These are phyloP conservation scores for Picea glauca DNA, from an alignment of 75 land plant species.

Conservation along the genomic window DNA sequence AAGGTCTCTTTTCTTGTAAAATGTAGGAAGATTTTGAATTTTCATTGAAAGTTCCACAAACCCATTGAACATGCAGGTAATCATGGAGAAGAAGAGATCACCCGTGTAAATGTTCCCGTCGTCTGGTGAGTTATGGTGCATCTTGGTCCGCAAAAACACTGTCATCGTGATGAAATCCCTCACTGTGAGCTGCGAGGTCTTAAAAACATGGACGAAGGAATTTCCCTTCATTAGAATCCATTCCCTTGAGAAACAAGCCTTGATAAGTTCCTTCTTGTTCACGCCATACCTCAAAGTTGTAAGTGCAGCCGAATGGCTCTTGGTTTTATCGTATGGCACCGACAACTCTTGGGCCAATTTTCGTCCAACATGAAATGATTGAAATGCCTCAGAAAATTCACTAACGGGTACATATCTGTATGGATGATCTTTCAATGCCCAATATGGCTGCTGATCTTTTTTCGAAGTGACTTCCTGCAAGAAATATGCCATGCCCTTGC, in stretches of 20 bases:
- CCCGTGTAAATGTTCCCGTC: slow-evolving; percentile 59
- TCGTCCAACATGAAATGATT: slow-evolving; percentile 2
- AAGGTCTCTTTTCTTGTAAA: slow-evolving; percentile 82
- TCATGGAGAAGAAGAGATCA: slow-evolving; percentile 49
- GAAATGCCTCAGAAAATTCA: slow-evolving; percentile 75
- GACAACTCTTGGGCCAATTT: no score
- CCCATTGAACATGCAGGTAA: slow-evolving; percentile 61
- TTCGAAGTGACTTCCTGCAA: no score
- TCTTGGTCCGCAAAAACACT: slow-evolving; percentile 26
- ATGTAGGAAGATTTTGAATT: slow-evolving; percentile 65
- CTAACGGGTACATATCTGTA: slow-evolving; percentile 16
- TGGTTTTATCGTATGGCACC: no score
- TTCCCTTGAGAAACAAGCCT: no score
- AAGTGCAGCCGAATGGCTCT: no score
- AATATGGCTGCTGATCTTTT: slow-evolving; percentile 63
- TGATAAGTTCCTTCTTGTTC: no score
- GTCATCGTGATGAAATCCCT: slow-evolving; percentile 45
- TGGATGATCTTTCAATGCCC: slow-evolving; percentile 35
- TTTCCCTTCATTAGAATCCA: no score
- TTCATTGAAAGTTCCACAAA: slow-evolving; percentile 68
- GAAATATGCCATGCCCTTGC: no score
- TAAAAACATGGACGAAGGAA: no score
- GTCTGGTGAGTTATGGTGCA: slow-evolving; percentile 10
- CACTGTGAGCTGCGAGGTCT: not conserved
- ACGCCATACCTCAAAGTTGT: no score